phyloP scores from a whole-genome alignment of 495 filamentous ascomycete species.

The Rostrohypoxylon terebratum region DNA sequence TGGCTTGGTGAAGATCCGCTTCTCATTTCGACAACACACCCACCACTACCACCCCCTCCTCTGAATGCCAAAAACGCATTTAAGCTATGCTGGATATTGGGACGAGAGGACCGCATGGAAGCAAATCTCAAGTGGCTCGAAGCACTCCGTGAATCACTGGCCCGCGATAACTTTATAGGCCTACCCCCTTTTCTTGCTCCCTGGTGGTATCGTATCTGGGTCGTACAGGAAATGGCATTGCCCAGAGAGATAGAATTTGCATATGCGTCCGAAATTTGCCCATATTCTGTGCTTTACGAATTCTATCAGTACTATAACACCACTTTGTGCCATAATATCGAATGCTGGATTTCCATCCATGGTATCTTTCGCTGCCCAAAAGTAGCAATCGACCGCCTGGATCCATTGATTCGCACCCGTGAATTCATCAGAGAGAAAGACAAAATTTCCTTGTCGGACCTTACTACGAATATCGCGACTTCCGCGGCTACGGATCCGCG shows the following conservation, averaged over 20 bases:
- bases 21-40: background rate
- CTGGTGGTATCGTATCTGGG: background rate
- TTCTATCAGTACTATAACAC: background rate
- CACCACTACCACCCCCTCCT: background rate
- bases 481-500: background rate
- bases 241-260: background rate
- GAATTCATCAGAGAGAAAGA: background rate
- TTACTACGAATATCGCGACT: background rate
- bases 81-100: background rate
- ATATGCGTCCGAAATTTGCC: background rate
- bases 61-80: background rate
- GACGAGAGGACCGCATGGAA: background rate
- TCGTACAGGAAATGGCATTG: background rate
- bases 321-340: no score
- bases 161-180: no score
- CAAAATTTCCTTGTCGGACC: background rate
- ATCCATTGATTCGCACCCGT: background rate
- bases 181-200: background rate
- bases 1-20: background rate
- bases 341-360: no score
- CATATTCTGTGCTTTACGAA: background rate
- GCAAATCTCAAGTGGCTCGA: no score
- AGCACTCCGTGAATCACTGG: no score
- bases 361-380: no score
- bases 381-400: background rate